Evolutionary conservation across 345 rosid species (phyloP), one percentile per base, ranked within the genome.

Genomic region (Corchorus olitorius): DNA sequence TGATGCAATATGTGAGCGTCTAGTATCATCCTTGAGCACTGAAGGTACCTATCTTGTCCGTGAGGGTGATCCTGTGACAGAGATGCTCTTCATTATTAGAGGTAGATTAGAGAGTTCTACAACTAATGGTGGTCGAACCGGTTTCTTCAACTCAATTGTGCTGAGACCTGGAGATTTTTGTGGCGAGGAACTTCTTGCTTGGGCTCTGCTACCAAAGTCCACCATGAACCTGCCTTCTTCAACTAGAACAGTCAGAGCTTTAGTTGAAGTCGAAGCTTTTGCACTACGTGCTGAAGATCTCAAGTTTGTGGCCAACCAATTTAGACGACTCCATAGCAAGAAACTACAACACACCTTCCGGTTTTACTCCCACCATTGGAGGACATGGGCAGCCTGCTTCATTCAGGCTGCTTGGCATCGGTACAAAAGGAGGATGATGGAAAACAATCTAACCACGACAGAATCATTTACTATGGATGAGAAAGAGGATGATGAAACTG

Each of bases 321-420:
- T 95, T 76, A 85, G 97, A 65, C 87, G 98, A 67, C 88, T 95
- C 60, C 99, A 93, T 58, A 95, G 98, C 87, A 95, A 95, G 89
- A 92, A 88, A 82, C 91, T 93, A 77, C 99, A 95, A 65, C 99
- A 93, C 77, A 92, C 98, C 0, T 92, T 95, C 78, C 85, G 97
- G 58, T 93, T 92, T 65, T 89, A 93, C 80, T 95, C 99, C 64
- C 87, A 93, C 78, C 99, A 95, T 72, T 93, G 99, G 99, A 89
- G 99, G 81, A 91, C 94, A 63, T 95, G 98, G 98, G 98, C 91
- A 19, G 93, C 96, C 46, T 93, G 98, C 81, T 95, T 93, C 79
- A 92, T 93, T 75, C 98, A 93, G 82, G 97, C 97, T 0, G 97
- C 98, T 48, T 95, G 98, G 99, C 87, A 86, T 5, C 86, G 94